Conservation (phyloP, 2,329 filamentous ascomycete species). For the Lecanicillium sp. region DNA sequence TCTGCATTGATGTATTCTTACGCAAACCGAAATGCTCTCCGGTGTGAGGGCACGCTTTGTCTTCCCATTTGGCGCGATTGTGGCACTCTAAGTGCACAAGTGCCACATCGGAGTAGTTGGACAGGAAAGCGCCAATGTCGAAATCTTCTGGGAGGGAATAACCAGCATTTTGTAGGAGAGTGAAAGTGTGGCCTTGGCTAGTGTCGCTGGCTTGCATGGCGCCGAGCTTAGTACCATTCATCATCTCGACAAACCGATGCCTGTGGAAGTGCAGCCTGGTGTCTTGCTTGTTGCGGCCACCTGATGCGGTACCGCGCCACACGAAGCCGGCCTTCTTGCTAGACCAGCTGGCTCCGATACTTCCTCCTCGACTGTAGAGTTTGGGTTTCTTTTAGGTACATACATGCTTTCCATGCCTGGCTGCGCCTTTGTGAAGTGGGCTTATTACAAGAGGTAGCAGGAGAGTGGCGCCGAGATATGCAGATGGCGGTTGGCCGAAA, state of each 20-base stretch:
- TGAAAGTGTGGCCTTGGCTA: not conserved
- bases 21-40: slow-evolving; percentile 5
- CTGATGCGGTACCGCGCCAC: slow-evolving; percentile 53
- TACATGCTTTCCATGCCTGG: no score
- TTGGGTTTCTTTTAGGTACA: no score
- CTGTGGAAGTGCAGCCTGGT: slow-evolving; percentile 56
- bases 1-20: slow-evolving; percentile 19
- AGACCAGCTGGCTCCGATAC: slow-evolving; percentile 42
- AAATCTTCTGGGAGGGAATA: not conserved
- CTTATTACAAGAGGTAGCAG: no score
- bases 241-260: slow-evolving; percentile 44
- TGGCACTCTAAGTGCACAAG: slow-evolving; percentile 19
- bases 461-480: no score
- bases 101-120: slow-evolving; percentile 16
- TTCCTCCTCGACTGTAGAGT: slow-evolving; percentile 41
- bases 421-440: no score
- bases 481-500: no score
- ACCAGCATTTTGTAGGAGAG: not conserved
- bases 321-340: slow-evolving; percentile 40
- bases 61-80: not conserved
- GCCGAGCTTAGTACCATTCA: slow-evolving; percentile 46
- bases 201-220: slow-evolving; percentile 15
- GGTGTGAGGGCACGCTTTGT: not conserved
- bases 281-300: slow-evolving; percentile 34
- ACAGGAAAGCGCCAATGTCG: slow-evolving; percentile 18